Percentiles rank a stretch among this genome's conserved stretches.
Conservation (phyloP, 345 rosid species). For the Triadica sebifera region DNA sequence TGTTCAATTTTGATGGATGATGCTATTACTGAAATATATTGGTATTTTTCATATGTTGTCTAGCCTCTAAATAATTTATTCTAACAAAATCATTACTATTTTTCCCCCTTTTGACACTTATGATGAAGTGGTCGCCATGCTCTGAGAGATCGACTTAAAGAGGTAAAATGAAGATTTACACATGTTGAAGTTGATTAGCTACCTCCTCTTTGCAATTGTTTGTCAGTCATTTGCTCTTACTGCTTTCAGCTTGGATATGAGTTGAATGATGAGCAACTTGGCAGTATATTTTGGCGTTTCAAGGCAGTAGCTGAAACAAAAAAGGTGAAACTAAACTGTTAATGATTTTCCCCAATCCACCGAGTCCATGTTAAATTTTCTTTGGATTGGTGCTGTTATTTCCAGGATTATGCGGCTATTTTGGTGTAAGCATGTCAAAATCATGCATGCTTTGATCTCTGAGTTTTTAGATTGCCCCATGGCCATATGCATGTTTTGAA, state of each 20-base stretch:
- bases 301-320: slow-evolving; percentile 87
- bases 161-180: slow-evolving; percentile 45
- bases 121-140: slow-evolving; percentile 87
- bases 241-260: slow-evolving; percentile 78
- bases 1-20: not conserved
- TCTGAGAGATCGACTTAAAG: slow-evolving; percentile 62
- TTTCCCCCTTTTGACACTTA: not conserved
- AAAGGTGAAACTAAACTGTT: slow-evolving; percentile 48
- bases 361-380: not conserved
- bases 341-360: not conserved
- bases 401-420: not conserved
- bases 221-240: slow-evolving; percentile 18
- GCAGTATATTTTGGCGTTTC: slow-evolving; percentile 77
- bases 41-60: not conserved
- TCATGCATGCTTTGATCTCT: not conserved
- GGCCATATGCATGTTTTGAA: not conserved
- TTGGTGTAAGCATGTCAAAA: not conserved
- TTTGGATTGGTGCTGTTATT: not conserved
- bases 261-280: slow-evolving; percentile 69
- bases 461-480: not conserved
- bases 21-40: not conserved
- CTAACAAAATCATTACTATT: not conserved
- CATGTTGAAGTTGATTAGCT: slow-evolving; percentile 7
- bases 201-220: not conserved
- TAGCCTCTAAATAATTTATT: not conserved